Evolutionary conservation across 2,329 filamentous ascomycete species (phyloP).

Genomic region (Penicillium sp.): DNA sequence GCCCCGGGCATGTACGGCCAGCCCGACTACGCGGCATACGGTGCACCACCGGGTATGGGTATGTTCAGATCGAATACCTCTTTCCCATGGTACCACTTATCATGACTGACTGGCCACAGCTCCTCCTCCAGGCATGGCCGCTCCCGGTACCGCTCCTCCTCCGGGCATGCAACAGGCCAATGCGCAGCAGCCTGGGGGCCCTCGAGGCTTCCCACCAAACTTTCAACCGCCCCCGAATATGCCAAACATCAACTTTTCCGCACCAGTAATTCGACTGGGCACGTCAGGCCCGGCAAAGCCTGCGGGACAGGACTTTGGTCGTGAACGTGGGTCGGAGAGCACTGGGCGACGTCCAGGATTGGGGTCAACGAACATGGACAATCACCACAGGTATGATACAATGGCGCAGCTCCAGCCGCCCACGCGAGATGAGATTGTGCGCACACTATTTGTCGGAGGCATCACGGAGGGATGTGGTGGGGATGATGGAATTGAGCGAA

Average conservation of each 20-base stretch:
- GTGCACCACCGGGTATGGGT: conserved; percentile 80
- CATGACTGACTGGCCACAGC: conserved; percentile 46
- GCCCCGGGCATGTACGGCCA: conserved; percentile 63
- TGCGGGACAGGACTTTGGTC: conserved; percentile 41
- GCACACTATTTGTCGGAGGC: conserved; percentile 85
- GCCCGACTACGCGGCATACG: conserved; percentile 69
- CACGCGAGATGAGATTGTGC: conserved; percentile 83
- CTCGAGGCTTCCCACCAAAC: conserved; percentile 73
- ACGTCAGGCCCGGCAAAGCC: conserved; percentile 68
- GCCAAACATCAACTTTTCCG: conserved; percentile 97
- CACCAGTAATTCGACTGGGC: conserved; percentile 90
- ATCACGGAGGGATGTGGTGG: conserved; percentile 75
- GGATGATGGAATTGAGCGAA: conserved; percentile 74
- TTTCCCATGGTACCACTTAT: neutral
- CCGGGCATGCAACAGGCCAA: conserved; percentile 75
- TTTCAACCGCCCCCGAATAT: conserved; percentile 89
- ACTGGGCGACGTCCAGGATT: conserved; percentile 55
- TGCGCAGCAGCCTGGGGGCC: conserved; percentile 72
- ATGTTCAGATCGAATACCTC: conserved; percentile 34
- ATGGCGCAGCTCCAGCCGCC: conserved; percentile 75
- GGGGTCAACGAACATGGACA: conserved; percentile 64
- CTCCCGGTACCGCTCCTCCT: conserved; percentile 74
- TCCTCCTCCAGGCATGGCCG: conserved; percentile 74
- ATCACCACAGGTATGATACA: conserved; percentile 65
- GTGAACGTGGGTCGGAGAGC: conserved; percentile 45